These are phyloP conservation scores for Phytophthora palmivora DNA, from an alignment of 352 stramenopile species.

Conservation along the genomic window DNA sequence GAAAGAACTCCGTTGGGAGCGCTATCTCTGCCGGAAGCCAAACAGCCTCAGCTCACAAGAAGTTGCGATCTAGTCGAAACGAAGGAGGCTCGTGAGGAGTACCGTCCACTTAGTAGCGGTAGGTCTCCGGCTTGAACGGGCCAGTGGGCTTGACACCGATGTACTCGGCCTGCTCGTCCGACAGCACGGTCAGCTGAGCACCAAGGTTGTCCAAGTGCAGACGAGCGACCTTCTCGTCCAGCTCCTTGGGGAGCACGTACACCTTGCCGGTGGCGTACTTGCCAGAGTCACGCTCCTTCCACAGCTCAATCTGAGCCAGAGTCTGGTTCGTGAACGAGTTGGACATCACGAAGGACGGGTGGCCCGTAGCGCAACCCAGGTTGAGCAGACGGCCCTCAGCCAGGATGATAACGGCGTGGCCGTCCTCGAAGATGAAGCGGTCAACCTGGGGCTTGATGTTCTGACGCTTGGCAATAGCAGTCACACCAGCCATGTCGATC, in stretches of 20 bases:
- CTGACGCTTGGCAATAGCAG: constrained; percentile 87
- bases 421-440: constrained; percentile 96
- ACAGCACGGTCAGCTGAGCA: constrained; percentile 95
- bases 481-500: constrained; percentile 98
- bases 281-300: constrained; percentile 94
- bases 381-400: constrained; percentile 98
- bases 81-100: not conserved
- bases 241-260: constrained; percentile 98
- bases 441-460: constrained; percentile 99
- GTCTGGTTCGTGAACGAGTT: constrained; percentile 99
- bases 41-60: constrained; percentile 28
- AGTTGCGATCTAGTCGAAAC: constrained; percentile 13
- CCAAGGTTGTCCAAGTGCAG: constrained; percentile 96
- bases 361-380: constrained; percentile 97
- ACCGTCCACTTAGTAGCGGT: constrained; percentile 95
- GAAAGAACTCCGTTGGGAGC: constrained; percentile 24
- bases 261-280: constrained; percentile 98
- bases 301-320: constrained; percentile 98
- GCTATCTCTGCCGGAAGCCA: constrained; percentile 30
- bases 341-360: constrained; percentile 99
- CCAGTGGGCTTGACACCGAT: constrained; percentile 94
- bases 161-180: constrained; percentile 98
- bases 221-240: constrained; percentile 99
- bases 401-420: constrained; percentile 97
- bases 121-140: constrained; percentile 98